Conservation (phyloP, 2,329 filamentous ascomycete species). For the Coniella vitis region DNA sequence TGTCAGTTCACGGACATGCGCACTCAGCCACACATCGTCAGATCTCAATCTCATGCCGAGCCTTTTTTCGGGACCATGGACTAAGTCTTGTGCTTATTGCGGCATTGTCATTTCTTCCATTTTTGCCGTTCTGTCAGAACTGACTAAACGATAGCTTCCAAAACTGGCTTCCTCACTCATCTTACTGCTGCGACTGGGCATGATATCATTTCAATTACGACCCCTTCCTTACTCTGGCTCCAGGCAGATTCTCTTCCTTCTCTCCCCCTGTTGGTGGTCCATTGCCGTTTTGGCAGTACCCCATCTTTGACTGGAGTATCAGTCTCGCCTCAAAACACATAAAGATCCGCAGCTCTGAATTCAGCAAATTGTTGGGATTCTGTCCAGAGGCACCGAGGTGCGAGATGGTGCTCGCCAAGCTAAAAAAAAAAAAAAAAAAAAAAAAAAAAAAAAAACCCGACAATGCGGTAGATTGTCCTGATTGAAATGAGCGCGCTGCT, state of each 20-base stretch:
- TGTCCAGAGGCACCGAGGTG: constrained; percentile 25
- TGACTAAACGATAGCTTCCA: neutral
- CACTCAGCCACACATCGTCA: neutral
- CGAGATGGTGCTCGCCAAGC: constrained; percentile 26
- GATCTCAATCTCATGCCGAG: neutral
- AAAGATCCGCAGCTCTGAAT: constrained; percentile 34
- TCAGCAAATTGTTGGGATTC: constrained; percentile 22
- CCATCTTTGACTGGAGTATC: no score
- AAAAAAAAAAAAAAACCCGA: no score
- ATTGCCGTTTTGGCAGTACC: no score
- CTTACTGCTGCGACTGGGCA: neutral
- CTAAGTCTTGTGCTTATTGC: no score
- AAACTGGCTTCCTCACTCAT: neutral
- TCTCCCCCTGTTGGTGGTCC: no score
- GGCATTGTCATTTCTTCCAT: no score
- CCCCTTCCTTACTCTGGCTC: no score
- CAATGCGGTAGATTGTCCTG: constrained; percentile 42
- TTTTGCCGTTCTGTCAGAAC: no score
- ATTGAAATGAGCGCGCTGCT: constrained; percentile 37
- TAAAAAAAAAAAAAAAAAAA: no score
- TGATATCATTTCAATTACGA: neutral
- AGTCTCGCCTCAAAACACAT: constrained; percentile 35
- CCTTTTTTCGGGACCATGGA: neutral
- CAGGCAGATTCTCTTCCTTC: no score
- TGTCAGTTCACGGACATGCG: neutral